Conservation (phyloP, 2,329 filamentous ascomycete genomes). For the Calycina herbarum region DNA sequence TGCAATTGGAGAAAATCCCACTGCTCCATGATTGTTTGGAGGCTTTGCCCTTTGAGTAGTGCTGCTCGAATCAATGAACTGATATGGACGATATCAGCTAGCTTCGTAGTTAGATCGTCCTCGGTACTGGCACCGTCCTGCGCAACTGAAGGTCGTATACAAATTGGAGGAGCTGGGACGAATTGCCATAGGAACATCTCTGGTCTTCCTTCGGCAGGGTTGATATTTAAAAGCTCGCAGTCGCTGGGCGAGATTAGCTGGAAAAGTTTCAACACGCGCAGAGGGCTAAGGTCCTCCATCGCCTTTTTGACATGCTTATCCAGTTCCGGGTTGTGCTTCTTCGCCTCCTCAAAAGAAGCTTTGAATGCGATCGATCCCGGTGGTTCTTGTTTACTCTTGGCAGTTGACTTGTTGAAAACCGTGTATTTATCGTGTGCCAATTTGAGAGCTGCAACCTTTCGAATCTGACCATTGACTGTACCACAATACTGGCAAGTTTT, state of each 20-base stretch:
- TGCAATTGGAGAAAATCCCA: constrained; percentile 97
- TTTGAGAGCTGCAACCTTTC: constrained; percentile 90
- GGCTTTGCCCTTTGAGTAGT: constrained; percentile 76
- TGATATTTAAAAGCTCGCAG: constrained; percentile 86
- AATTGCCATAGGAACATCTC: constrained; percentile 99
- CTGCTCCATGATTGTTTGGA: constrained; percentile 93
- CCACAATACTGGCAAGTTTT: constrained; percentile 80
- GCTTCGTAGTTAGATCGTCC: constrained; percentile 93
- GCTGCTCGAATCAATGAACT: constrained; percentile 84
- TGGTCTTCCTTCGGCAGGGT: constrained; percentile 81
- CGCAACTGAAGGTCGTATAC: constrained; percentile 88
- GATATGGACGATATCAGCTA: constrained; percentile 94
- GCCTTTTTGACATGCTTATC: constrained; percentile 91
- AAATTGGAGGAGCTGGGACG: constrained; percentile 88
- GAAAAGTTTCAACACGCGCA: constrained; percentile 87
- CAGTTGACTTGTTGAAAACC: constrained; percentile 83
- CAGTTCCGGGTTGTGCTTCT: constrained; percentile 74
- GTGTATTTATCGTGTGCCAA: constrained; percentile 92
- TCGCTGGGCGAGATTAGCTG: constrained; percentile 81
- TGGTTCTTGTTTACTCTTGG: constrained; percentile 80
- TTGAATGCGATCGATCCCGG: constrained; percentile 83
- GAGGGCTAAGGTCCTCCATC: constrained; percentile 89
- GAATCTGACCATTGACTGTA: constrained; percentile 84
- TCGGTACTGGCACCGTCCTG: constrained; percentile 94
- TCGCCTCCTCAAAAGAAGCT: constrained; percentile 78